Conservation (phyloP, 192 early-diverging fungal genomes). For the Oehlia diaphana region DNA sequence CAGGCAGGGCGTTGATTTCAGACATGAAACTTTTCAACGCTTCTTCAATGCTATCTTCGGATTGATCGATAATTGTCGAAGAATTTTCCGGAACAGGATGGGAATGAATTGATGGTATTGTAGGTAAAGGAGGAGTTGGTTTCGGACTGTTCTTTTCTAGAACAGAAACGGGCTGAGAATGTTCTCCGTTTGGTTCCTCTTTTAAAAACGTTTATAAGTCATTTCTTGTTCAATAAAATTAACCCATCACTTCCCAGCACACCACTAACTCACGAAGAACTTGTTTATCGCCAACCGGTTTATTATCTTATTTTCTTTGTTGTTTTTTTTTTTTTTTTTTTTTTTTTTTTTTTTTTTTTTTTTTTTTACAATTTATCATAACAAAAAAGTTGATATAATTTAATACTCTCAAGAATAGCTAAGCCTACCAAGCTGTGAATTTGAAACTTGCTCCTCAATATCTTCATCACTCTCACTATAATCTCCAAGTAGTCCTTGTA, state of each 20-base stretch:
- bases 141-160: neutral
- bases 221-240: conserved; percentile 10
- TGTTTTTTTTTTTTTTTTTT: neutral
- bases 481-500: conserved; percentile 5
- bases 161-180: neutral
- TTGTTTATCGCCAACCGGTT: conserved; percentile 9
- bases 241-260: neutral
- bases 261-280: neutral
- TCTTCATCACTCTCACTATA: conserved; percentile 22
- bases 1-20: conserved; percentile 15
- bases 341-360: neutral
- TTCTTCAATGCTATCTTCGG: conserved; percentile 18
- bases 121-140: neutral
- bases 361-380: neutral
- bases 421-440: conserved; percentile 14
- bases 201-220: conserved; percentile 20
- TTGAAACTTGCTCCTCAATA: neutral
- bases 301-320: neutral
- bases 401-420: conserved; percentile 14
- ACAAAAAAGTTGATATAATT: neutral
- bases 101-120: neutral
- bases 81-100: conserved; percentile 1
- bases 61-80: neutral
- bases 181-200: neutral
- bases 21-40: conserved; percentile 23